Evolutionary conservation across 768 basidiomycete species (phyloP).

Genomic region (Mrakia frigida): DNA sequence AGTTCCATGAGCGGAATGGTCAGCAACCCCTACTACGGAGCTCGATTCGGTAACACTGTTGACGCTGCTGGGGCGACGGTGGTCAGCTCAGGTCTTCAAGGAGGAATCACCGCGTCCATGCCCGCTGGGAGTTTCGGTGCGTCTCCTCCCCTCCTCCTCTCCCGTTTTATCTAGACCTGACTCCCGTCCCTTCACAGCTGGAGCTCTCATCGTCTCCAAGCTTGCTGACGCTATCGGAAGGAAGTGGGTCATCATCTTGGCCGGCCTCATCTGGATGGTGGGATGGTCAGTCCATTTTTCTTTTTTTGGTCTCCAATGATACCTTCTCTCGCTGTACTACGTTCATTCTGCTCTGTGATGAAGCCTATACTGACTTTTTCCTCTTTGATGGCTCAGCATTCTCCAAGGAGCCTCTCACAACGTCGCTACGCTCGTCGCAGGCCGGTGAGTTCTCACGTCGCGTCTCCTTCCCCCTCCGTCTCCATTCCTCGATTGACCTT

Average conservation of each 20-base stretch:
- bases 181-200: background rate
- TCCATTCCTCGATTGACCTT: too few species aligned
- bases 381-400: constrained; percentile 42
- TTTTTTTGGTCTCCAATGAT: too few species aligned
- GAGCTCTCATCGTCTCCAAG: constrained; percentile 48
- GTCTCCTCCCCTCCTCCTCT: constrained; percentile 49
- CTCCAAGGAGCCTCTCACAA: constrained; percentile 67
- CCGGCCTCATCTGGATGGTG: constrained; percentile 66
- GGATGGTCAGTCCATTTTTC: constrained; percentile 45
- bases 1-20: background rate
- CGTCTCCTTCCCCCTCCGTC: too few species aligned
- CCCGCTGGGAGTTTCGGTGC: constrained; percentile 63
- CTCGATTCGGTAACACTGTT: background rate
- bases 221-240: constrained; percentile 28
- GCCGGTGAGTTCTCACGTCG: constrained; percentile 43
- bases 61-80: background rate
- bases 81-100: constrained; percentile 16
- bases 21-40: constrained; percentile 14
- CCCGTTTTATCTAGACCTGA: background rate
- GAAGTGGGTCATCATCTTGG: constrained; percentile 54
- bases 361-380: background rate
- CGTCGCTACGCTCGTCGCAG: constrained; percentile 68
- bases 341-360: background rate
- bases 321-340: too few species aligned
- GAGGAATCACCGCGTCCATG: constrained; percentile 63